Percentiles rank a stretch among this genome's conserved stretches.
Evolutionary conservation across 768 basidiomycete genomes (phyloP).

Genomic region (Boletus rubropictus): DNA sequence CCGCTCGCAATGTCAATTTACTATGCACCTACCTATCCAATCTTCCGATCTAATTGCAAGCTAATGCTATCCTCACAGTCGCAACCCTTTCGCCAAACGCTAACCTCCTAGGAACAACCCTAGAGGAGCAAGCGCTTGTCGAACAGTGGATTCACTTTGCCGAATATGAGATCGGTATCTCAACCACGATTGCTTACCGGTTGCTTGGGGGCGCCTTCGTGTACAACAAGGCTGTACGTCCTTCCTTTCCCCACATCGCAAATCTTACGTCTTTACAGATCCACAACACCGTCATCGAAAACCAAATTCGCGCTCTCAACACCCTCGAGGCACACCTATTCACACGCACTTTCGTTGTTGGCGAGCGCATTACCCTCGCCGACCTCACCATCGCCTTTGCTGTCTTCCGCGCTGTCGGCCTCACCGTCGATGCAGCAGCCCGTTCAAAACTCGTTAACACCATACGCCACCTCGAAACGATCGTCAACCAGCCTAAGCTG

Average conservation of each 20-base stretch:
- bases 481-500: conserved; percentile 78
- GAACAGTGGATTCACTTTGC: conserved; percentile 81
- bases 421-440: conserved; percentile 57
- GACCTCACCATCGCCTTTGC: conserved; percentile 67
- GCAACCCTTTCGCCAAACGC: conserved; percentile 71
- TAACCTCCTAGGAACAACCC: conserved; percentile 62
- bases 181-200: conserved; percentile 34
- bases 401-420: conserved; percentile 47
- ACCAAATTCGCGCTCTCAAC: conserved; percentile 50
- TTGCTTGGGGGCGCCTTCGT: conserved; percentile 49
- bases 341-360: conserved; percentile 83
- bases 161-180: conserved; percentile 55
- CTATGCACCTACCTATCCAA: conserved; percentile 2
- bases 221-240: conserved; percentile 78
- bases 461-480: conserved; percentile 81
- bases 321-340: conserved; percentile 71
- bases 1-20: conserved; percentile 54
- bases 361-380: conserved; percentile 91
- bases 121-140: conserved; percentile 66
- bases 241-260: neutral
- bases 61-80: conserved; percentile 44
- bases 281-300: conserved; percentile 51
- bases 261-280: conserved; percentile 35
- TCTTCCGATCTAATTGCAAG: conserved; percentile 9
- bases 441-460: conserved; percentile 70